A percentile compares a stretch with the other conserved stretches of the same genome.
Evolutionary conservation across 352 stramenopile genomes (phyloP).

Genomic region (Salisapilia sapeloensis): DNA sequence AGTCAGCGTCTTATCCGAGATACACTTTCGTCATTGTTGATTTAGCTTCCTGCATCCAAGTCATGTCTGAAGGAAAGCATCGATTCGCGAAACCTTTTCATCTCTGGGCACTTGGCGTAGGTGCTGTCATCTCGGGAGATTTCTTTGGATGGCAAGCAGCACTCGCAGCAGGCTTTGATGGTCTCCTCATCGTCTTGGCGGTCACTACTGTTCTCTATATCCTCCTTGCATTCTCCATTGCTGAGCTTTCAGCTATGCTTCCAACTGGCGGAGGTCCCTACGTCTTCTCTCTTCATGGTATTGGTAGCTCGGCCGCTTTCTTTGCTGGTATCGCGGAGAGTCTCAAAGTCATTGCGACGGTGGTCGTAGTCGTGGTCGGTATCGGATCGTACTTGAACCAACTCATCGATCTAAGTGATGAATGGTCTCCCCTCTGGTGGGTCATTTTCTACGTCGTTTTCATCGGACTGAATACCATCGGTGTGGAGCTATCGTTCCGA

Average conservation of each 20-base stretch:
- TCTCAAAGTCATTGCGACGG: slow-evolving; percentile 56
- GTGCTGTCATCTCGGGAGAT: slow-evolving; percentile 32
- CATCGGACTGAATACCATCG: slow-evolving; percentile 32
- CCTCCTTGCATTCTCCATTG: slow-evolving; percentile 51
- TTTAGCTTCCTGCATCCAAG: no score
- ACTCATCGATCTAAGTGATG: slow-evolving; percentile 16
- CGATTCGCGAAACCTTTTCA: slow-evolving; percentile 35
- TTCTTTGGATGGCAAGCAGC: slow-evolving; percentile 51
- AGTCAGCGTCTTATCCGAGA: no score
- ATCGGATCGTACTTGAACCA: slow-evolving; percentile 57
- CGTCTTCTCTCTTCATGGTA: slow-evolving; percentile 42
- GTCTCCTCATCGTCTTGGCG: slow-evolving; percentile 32
- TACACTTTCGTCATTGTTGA: no score
- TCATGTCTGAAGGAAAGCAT: no score
- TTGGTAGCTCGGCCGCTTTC: slow-evolving; percentile 28
- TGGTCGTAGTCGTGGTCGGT: slow-evolving; percentile 32
- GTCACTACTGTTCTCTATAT: slow-evolving; percentile 45
- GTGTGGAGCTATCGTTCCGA: slow-evolving; percentile 46
- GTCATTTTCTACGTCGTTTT: slow-evolving; percentile 44
- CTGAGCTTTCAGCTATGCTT: slow-evolving; percentile 39
- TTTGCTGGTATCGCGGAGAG: slow-evolving; percentile 43
- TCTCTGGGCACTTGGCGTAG: slow-evolving; percentile 37
- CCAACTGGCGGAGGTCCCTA: slow-evolving; percentile 35
- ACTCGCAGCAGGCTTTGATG: slow-evolving; percentile 32
- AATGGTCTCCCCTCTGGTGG: slow-evolving; percentile 34